Evolutionary conservation across 2,329 filamentous ascomycete species (phyloP).

Genomic region (Rutstroemia sydowiana): DNA sequence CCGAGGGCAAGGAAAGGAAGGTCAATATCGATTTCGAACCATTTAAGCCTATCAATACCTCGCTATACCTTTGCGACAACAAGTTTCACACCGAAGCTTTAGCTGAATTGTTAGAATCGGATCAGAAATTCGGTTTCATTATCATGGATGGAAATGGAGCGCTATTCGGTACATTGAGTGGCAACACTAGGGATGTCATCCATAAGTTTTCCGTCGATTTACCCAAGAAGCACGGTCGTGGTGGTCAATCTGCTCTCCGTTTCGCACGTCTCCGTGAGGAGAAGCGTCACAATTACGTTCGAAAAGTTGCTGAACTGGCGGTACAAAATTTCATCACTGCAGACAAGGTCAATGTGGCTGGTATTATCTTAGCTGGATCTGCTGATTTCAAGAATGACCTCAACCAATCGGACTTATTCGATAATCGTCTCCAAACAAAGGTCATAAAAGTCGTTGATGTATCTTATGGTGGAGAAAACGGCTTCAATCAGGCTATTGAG

Average conservation of each 20-base stretch:
- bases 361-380: slow-evolving; percentile 89
- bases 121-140: slow-evolving; percentile 99
- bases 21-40: slow-evolving; percentile 99
- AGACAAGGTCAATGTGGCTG: slow-evolving; percentile 97
- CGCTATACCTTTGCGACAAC: slow-evolving; percentile 98
- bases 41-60: slow-evolving; percentile 99
- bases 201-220: slow-evolving; percentile 99
- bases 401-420: slow-evolving; percentile 96
- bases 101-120: slow-evolving; percentile 93
- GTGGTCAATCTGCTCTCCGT: slow-evolving; percentile 98
- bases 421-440: slow-evolving; percentile 82
- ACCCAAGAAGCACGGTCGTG: slow-evolving; percentile 99
- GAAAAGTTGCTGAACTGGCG: slow-evolving; percentile 94
- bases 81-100: slow-evolving; percentile 98
- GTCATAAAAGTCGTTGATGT: slow-evolving; percentile 99
- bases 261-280: slow-evolving; percentile 99
- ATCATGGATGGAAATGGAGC: slow-evolving; percentile 99
- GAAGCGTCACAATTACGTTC: slow-evolving; percentile 99
- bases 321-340: slow-evolving; percentile 98
- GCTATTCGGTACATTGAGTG: slow-evolving; percentile 91
- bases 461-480: slow-evolving; percentile 97
- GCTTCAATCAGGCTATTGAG: slow-evolving; percentile 99
- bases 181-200: slow-evolving; percentile 92
- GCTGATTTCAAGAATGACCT: slow-evolving; percentile 99
- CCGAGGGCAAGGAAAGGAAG: slow-evolving; percentile 97